These are phyloP conservation scores for Lupinus albus DNA, from an alignment of 306 rosid species.

Conservation along the genomic window DNA sequence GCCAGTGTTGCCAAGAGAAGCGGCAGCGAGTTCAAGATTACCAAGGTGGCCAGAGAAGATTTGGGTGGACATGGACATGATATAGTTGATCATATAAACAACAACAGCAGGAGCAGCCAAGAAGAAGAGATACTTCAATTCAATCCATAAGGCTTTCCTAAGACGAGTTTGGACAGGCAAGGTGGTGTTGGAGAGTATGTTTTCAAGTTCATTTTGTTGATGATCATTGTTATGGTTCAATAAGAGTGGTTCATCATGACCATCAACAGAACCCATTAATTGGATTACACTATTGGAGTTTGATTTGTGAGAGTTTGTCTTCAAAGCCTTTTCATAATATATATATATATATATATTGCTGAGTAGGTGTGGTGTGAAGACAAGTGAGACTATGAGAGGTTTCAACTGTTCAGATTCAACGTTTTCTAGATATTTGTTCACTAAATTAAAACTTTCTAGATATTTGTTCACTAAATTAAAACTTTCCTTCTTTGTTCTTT, in stretches of 20 bases:
- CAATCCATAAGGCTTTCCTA: constrained; percentile 55
- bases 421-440: too few species aligned
- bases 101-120: constrained; percentile 64
- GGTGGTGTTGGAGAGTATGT: constrained; percentile 49
- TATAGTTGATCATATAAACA: constrained; percentile 58
- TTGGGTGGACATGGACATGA: constrained; percentile 76
- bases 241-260: constrained; percentile 25
- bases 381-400: too few species aligned
- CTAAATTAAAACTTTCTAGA: too few species aligned
- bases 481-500: too few species aligned
- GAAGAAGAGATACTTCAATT: constrained; percentile 52
- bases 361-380: too few species aligned
- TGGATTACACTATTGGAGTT: too few species aligned
- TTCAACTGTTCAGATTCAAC: too few species aligned
- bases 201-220: constrained; percentile 49
- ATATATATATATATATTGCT: too few species aligned
- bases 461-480: too few species aligned
- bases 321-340: too few species aligned
- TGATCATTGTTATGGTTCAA: not conserved
- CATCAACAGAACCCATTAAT: constrained; percentile 38
- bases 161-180: constrained; percentile 44
- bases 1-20: constrained; percentile 73
- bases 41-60: constrained; percentile 77
- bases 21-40: constrained; percentile 70
- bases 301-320: not conserved